phyloP scores from a whole-genome alignment of 164 flowering plant genomes.

The Stephania japonica region DNA sequence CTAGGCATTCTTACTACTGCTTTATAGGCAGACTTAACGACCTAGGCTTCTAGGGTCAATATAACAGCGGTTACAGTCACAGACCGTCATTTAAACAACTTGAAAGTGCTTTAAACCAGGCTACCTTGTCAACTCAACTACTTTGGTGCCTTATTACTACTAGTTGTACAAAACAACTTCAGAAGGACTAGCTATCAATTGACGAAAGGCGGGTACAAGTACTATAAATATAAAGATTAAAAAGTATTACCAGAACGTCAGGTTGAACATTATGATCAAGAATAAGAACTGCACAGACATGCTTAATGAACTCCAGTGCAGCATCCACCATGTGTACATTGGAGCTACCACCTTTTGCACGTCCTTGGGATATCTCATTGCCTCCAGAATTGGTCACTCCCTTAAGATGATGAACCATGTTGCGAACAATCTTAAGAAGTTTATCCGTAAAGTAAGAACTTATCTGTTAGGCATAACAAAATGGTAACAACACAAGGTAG shows the following conservation, averaged over 20 bases:
- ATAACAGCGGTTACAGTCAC: too few relatives aligned
- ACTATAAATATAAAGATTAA: background rate
- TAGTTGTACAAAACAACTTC: too few relatives aligned
- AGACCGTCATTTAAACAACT: too few relatives aligned
- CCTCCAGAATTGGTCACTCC: conserved; percentile 29
- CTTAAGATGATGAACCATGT: conserved; percentile 45
- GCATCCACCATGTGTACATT: conserved; percentile 51
- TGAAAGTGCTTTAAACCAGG: too few relatives aligned
- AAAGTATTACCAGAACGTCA: conserved; percentile 66
- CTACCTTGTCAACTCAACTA: too few relatives aligned
- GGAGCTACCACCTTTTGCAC: conserved; percentile 24
- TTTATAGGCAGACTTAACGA: too few relatives aligned
- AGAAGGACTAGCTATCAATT: too few relatives aligned
- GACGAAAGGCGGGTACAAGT: background rate
- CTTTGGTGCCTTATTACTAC: too few relatives aligned
- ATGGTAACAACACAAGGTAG: background rate
- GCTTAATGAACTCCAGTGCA: conserved; percentile 88
- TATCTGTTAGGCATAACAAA: conserved; percentile 44
- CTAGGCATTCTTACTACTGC: too few relatives aligned
- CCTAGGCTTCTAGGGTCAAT: too few relatives aligned
- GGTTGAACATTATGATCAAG: conserved; percentile 88
- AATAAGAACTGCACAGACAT: conserved; percentile 80
- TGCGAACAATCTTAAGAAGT: conserved; percentile 62
- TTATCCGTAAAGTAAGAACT: conserved; percentile 71
- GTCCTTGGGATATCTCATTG: conserved; percentile 23